Percentiles rank a stretch among this genome's conserved stretches.
These are phyloP conservation scores for Grosmannia penicillata DNA, from an alignment of 2,329 filamentous ascomycete species.

Conservation along the genomic window DNA sequence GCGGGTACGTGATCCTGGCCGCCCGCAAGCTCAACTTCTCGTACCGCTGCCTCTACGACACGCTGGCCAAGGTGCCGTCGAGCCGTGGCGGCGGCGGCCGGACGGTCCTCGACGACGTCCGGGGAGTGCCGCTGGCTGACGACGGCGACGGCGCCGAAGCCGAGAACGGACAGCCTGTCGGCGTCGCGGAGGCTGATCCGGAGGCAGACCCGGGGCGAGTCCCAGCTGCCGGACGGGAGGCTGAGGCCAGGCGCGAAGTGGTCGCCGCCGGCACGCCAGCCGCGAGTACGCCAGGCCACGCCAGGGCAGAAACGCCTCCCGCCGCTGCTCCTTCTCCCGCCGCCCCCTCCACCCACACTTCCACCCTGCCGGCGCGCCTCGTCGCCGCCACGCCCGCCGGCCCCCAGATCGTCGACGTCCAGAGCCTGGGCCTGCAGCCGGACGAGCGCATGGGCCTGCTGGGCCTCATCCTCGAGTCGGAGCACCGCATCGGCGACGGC, in stretches of 20 bases:
- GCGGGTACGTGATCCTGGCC: constrained; percentile 14
- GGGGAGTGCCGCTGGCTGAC: constrained; percentile 9
- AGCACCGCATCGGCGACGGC: constrained; percentile 5
- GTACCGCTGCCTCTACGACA: constrained; percentile 16
- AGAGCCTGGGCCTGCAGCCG: constrained; percentile 12
- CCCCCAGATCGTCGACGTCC: constrained; percentile 13
- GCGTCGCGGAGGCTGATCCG: neutral
- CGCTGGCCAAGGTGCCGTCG: constrained; percentile 14
- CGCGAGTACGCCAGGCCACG: too few relatives aligned
- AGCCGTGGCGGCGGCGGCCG: constrained; percentile 8
- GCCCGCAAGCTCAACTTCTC: constrained; percentile 17
- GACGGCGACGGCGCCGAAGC: neutral
- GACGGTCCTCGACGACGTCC: constrained; percentile 14
- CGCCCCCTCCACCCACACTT: neutral
- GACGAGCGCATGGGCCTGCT: constrained; percentile 12
- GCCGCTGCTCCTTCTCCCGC: too few relatives aligned
- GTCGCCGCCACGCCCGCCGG: constrained; percentile 11
- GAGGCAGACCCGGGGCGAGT: neutral
- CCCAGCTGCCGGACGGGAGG: too few relatives aligned
- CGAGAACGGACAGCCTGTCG: too few relatives aligned
- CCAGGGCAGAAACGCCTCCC: neutral
- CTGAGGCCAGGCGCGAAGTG: too few relatives aligned
- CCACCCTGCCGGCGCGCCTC: constrained; percentile 12
- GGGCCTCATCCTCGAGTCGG: constrained; percentile 7
- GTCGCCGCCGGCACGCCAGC: too few relatives aligned